phyloP scores from a whole-genome alignment of 1,139 yeast species.

The Casaregolazyma suthepensis region DNA sequence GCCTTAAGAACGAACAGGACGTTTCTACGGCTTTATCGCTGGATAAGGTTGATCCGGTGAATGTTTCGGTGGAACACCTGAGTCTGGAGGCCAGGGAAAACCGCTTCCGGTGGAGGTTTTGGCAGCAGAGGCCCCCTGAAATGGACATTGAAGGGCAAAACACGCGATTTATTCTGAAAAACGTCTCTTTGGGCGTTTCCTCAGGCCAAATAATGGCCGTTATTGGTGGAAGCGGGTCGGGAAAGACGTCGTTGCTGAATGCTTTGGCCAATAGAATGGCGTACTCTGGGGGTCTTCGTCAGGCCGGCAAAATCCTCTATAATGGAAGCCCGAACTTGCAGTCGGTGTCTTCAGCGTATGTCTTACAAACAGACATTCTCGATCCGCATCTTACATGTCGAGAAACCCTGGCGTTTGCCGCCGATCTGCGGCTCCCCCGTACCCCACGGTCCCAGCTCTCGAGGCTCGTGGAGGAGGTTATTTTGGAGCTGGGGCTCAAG shows the following conservation, averaged over 20 bases:
- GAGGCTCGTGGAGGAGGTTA: conserved; percentile 50
- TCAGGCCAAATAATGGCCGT: conserved; percentile 57
- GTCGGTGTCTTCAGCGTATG: conserved; percentile 53
- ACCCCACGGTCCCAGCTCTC: conserved; percentile 39
- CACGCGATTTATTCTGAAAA: conserved; percentile 29
- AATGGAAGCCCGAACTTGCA: conserved; percentile 34
- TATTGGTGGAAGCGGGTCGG: conserved; percentile 82
- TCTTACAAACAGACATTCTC: conserved; percentile 70
- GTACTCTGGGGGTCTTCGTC: conserved; percentile 24
- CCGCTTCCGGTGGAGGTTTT: neutral
- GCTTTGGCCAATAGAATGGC: conserved; percentile 58
- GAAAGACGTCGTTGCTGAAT: conserved; percentile 76
- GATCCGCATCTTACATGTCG: conserved; percentile 65
- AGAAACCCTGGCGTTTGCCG: conserved; percentile 65
- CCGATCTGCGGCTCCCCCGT: conserved; percentile 54
- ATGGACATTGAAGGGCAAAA: neutral
- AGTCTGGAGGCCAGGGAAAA: neutral
- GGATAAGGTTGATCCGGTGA: conserved; percentile 3
- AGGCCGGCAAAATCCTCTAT: conserved; percentile 32
- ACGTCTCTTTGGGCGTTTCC: conserved; percentile 52
- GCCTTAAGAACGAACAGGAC: neutral
- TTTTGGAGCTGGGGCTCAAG: conserved; percentile 54
- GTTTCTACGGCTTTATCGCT: neutral
- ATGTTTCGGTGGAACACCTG: neutral
- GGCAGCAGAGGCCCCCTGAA: neutral